Percentiles rank a stretch among this genome's conserved stretches.
These are phyloP conservation scores for Pseudogymnoascus destructans DNA, from an alignment of 2,329 filamentous ascomycete genomes.

Conservation along the genomic window DNA sequence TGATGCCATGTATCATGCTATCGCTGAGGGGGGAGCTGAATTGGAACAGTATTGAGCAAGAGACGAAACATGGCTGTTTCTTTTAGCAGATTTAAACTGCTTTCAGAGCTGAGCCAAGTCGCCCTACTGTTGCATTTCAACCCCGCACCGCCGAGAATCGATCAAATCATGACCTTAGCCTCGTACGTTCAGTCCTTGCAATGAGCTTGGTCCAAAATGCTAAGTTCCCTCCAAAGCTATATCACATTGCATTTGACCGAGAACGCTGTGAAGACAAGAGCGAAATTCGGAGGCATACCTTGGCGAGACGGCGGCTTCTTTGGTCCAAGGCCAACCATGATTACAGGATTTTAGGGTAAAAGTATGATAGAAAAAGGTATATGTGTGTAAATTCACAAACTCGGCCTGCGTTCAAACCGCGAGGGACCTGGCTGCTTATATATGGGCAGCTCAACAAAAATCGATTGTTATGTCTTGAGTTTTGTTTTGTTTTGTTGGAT, in stretches of 20 bases:
- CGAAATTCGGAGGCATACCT: constrained; percentile 36
- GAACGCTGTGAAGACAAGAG: not conserved
- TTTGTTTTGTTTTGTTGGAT: constrained; percentile 8
- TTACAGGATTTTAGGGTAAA: constrained; percentile 16
- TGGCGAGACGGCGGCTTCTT: constrained; percentile 56
- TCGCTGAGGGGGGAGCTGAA: not conserved
- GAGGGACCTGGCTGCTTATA: not conserved
- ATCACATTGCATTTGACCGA: not conserved
- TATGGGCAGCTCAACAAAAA: constrained; percentile 8
- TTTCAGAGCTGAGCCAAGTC: not conserved
- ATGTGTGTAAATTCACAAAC: not conserved
- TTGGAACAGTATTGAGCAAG: not conserved
- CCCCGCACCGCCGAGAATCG: not conserved
- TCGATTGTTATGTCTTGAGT: not conserved
- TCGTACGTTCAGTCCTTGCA: not conserved
- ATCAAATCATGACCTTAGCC: not conserved
- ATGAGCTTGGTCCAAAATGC: not conserved
- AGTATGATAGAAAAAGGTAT: not conserved
- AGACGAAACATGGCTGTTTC: not conserved
- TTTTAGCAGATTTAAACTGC: not conserved
- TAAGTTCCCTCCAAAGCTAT: not conserved
- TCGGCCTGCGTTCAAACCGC: not conserved
- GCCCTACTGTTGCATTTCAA: not conserved
- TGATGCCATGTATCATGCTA: not conserved
- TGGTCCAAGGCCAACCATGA: constrained; percentile 51